These are phyloP conservation scores for Ramalina intermedia DNA, from an alignment of 495 filamentous ascomycete species.

Conservation along the genomic window DNA sequence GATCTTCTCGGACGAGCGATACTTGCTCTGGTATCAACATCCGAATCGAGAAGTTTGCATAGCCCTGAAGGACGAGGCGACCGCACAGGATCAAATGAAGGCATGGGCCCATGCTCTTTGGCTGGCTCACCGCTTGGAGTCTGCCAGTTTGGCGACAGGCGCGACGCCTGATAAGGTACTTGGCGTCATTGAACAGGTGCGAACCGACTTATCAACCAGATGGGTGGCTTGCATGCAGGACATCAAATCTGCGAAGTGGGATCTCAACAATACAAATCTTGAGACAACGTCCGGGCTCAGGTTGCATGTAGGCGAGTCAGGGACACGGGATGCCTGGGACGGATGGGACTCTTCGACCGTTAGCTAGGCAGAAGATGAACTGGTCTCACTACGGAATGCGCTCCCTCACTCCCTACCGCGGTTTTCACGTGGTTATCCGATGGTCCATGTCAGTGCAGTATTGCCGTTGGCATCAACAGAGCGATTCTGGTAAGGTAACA, in stretches of 20 bases:
- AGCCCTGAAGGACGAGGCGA: constrained; percentile 46
- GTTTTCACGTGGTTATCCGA: no score
- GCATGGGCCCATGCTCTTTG: constrained; percentile 66
- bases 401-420: no score
- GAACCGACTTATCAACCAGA: constrained; percentile 23
- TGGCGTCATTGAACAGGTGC: constrained; percentile 15
- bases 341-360: no score
- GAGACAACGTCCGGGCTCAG: constrained; percentile 34
- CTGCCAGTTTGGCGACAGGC: constrained; percentile 10
- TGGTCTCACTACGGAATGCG: no score
- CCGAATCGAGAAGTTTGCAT: constrained; percentile 30
- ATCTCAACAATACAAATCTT: constrained; percentile 39
- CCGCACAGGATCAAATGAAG: constrained; percentile 37
- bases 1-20: constrained; percentile 35
- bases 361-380: no score
- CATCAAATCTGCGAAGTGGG: constrained; percentile 42
- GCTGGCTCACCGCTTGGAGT: constrained; percentile 27
- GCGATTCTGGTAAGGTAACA: no score
- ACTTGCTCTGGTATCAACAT: constrained; percentile 40
- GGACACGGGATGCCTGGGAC: no score
- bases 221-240: constrained; percentile 28
- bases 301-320: not conserved
- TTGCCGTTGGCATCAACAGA: no score
- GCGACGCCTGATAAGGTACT: constrained; percentile 13
- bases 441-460: no score